Percentiles rank a stretch among this genome's conserved stretches.
These are phyloP conservation scores for Arthrobotrys entomopaga DNA, from an alignment of 2,329 filamentous ascomycete species.

Conservation along the genomic window DNA sequence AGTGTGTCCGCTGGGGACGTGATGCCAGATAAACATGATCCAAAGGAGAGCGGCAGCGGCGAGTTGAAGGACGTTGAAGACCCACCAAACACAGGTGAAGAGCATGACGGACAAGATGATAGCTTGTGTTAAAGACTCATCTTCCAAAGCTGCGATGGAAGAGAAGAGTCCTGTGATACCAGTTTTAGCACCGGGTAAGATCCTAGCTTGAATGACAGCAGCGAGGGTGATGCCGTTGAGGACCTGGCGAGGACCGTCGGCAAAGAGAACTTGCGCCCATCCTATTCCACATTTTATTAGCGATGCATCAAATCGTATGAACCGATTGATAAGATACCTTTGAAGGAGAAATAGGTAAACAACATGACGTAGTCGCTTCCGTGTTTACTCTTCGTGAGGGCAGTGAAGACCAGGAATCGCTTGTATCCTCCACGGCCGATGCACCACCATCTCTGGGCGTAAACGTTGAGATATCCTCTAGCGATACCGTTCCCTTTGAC, in stretches of 20 bases:
- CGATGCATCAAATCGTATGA: not conserved
- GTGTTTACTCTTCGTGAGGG: constrained; percentile 89
- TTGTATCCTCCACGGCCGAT: constrained; percentile 81
- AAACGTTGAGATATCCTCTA: constrained; percentile 87
- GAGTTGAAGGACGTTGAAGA: constrained; percentile 79
- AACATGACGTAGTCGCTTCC: constrained; percentile 89
- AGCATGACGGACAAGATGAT: constrained; percentile 83
- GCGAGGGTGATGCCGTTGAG: constrained; percentile 90
- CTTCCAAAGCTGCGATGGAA: constrained; percentile 69
- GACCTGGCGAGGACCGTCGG: constrained; percentile 89
- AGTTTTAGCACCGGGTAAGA: constrained; percentile 72
- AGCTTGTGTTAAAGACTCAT: constrained; percentile 76
- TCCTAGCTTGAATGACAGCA: constrained; percentile 79
- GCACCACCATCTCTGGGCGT: constrained; percentile 86
- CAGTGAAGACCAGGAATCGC: constrained; percentile 90
- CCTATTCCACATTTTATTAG: constrained; percentile 65
- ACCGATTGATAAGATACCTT: constrained; percentile 63
- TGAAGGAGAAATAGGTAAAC: constrained; percentile 87
- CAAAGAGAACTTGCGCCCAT: constrained; percentile 87
- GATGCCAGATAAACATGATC: constrained; percentile 88
- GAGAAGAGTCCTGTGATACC: constrained; percentile 56
- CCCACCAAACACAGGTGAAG: constrained; percentile 84
- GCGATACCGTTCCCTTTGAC: constrained; percentile 87
- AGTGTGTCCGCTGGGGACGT: constrained; percentile 82
- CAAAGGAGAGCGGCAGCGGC: constrained; percentile 82